Percentiles rank a stretch among this genome's conserved stretches.
Evolutionary conservation across 768 basidiomycete species (phyloP).

Genomic region (Boletus pseudopeckii): DNA sequence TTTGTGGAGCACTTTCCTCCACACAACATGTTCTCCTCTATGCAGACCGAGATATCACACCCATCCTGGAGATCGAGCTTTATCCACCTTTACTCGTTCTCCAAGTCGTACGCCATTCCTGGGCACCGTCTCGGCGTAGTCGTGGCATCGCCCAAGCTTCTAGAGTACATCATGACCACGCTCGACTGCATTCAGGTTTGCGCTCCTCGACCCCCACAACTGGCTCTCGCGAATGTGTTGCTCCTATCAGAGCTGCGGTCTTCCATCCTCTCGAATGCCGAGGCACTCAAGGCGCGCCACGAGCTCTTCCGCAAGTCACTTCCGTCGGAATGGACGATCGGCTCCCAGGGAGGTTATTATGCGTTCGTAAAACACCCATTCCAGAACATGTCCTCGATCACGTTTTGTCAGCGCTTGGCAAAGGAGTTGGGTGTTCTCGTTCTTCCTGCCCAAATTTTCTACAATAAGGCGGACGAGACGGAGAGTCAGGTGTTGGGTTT

Average conservation of each 20-base stretch:
- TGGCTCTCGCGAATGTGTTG: conserved; percentile 51
- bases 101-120: conserved; percentile 77
- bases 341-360: conserved; percentile 69
- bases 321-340: conserved; percentile 56
- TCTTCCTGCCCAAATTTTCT: conserved; percentile 67
- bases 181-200: conserved; percentile 83
- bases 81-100: conserved; percentile 76
- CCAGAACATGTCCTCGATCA: conserved; percentile 39
- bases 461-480: conserved; percentile 9
- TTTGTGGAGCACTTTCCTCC: conserved; percentile 56
- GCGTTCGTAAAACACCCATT: conserved; percentile 76
- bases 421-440: conserved; percentile 59
- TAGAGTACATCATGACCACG: conserved; percentile 49
- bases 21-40: conserved; percentile 50
- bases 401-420: conserved; percentile 60
- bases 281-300: conserved; percentile 50
- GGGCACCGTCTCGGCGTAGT: conserved; percentile 78
- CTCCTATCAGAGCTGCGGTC: conserved; percentile 51
- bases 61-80: conserved; percentile 57
- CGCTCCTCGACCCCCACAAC: conserved; percentile 68
- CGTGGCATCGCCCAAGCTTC: conserved; percentile 54
- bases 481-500: conserved; percentile 22
- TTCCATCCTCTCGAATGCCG: conserved; percentile 51
- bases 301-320: conserved; percentile 50
- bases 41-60: background rate